phyloP scores from a whole-genome alignment of 2,329 filamentous ascomycete species.

The Colletotrichum tofieldiae region DNA sequence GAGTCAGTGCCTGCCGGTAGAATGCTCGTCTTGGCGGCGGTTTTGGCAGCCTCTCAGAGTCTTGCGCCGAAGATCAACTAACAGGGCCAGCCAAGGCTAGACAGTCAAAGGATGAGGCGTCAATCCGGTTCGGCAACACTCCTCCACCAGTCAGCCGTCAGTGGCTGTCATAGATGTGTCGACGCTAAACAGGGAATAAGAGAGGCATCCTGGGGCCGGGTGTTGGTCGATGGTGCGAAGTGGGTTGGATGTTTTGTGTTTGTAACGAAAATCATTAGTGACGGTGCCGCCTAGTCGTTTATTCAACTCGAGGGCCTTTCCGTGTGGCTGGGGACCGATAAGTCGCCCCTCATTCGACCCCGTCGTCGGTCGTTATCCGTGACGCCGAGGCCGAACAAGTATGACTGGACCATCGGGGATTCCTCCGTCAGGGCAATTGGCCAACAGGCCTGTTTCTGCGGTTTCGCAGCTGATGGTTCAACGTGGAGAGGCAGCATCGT shows the following conservation, averaged over 20 bases:
- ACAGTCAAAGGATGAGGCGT: conserved; percentile 31
- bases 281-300: conserved; percentile 26
- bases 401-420: neutral
- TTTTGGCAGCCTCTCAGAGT: conserved; percentile 39
- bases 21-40: conserved; percentile 39
- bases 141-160: conserved; percentile 37
- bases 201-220: conserved; percentile 10
- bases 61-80: conserved; percentile 30
- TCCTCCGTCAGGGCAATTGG: conserved; percentile 4
- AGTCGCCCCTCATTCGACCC: conserved; percentile 15
- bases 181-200: conserved; percentile 26
- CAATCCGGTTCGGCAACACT: conserved; percentile 24
- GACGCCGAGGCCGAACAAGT: conserved; percentile 24
- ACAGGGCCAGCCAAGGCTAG: conserved; percentile 28
- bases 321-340: conserved; percentile 30
- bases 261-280: conserved; percentile 25
- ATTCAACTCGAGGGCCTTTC: conserved; percentile 25
- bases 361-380: conserved; percentile 35
- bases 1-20: conserved; percentile 37
- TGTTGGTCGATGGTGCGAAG: conserved; percentile 10
- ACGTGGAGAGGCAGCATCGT: neutral
- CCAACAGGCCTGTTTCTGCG: neutral
- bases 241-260: conserved; percentile 23
- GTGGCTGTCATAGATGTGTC: conserved; percentile 18
- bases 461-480: conserved; percentile 11